These are phyloP conservation scores for Aspergillus egyptiacus DNA, from an alignment of 495 filamentous ascomycete species.

Conservation along the genomic window DNA sequence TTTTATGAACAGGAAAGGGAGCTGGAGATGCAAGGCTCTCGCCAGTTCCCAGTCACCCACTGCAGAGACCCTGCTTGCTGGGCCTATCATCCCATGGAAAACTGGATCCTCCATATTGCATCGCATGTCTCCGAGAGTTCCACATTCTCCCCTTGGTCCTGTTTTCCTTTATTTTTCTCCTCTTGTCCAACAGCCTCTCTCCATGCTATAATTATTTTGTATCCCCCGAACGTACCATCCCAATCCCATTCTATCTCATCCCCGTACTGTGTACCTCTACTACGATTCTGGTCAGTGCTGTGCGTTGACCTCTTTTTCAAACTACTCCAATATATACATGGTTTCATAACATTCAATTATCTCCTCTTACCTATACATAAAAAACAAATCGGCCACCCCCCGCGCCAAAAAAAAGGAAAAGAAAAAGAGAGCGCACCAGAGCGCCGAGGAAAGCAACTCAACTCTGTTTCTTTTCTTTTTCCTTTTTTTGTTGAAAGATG, in stretches of 20 bases:
- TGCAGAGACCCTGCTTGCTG: neutral
- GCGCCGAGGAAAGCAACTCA: conserved; percentile 1
- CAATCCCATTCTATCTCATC: neutral
- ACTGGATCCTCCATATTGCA: neutral
- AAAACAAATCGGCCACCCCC: too few relatives aligned
- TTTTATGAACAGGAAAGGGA: too few relatives aligned
- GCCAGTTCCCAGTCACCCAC: too few relatives aligned
- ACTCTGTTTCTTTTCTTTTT: neutral
- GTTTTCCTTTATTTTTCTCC: conserved; percentile 8
- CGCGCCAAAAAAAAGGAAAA: neutral
- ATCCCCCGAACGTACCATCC: conserved; percentile 5
- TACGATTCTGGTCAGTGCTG: conserved; percentile 2
- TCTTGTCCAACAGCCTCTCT: conserved; percentile 8
- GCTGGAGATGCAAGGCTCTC: conserved; percentile 8
- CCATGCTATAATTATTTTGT: conserved; percentile 19
- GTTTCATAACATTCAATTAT: neutral
- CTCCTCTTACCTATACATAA: too few relatives aligned
- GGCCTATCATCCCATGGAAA: neutral
- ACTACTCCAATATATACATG: conserved; percentile 3
- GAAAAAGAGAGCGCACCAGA: too few relatives aligned
- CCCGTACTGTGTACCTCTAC: conserved; percentile 15
- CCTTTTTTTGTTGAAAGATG: conserved; percentile 13
- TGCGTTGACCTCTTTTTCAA: neutral
- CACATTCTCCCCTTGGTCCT: conserved; percentile 18
- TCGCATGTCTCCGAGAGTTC: conserved; percentile 13